These are phyloP conservation scores for Elsinoe arachidis DNA, from an alignment of 2,329 filamentous ascomycete species.

Conservation along the genomic window DNA sequence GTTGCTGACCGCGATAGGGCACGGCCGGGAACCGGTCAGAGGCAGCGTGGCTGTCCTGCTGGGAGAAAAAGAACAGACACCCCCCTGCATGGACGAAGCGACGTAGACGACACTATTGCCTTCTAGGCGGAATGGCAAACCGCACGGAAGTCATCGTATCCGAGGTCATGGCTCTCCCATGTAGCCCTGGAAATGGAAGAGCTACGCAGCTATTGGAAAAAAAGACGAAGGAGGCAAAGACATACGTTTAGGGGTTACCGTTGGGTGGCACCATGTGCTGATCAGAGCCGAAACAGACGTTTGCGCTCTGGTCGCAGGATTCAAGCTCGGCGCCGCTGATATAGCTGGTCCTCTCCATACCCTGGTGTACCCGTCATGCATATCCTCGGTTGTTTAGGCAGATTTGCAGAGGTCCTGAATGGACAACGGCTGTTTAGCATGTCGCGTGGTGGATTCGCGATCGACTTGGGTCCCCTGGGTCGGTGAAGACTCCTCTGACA, in stretches of 20 bases:
- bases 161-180: neutral
- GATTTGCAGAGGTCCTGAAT: neutral
- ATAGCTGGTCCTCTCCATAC: neutral
- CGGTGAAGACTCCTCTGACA: neutral
- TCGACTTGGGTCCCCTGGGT: neutral
- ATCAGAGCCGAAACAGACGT: slow-evolving; percentile 10
- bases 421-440: neutral
- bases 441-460: neutral
- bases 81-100: neutral
- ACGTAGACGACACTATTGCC: neutral
- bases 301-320: neutral
- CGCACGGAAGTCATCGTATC: neutral
- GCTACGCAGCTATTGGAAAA: neutral
- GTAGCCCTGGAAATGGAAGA: neutral
- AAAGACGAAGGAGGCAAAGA: neutral
- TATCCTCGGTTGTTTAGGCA: neutral
- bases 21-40: neutral
- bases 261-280: neutral
- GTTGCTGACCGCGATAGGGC: neutral
- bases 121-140: neutral
- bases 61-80: neutral
- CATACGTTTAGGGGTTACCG: neutral
- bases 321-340: neutral
- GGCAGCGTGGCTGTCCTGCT: neutral
- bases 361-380: neutral